Conservation (phyloP, 106 monocot species). For the Dendrobium nobile region DNA sequence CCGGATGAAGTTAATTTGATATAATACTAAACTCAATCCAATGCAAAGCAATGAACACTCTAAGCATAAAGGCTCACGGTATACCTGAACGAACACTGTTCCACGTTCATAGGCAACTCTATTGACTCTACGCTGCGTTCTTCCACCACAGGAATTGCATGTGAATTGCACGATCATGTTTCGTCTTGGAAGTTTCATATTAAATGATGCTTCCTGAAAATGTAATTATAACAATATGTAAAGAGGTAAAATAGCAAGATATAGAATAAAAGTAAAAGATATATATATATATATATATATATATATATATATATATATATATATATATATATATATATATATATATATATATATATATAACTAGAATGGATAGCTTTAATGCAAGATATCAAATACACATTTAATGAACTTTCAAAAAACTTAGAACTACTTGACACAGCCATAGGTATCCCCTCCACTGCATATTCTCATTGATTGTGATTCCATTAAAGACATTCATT, state of each 20-base stretch:
- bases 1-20: no score
- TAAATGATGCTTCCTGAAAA: slow-evolving; percentile 26
- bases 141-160: slow-evolving; percentile 40
- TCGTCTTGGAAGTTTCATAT: slow-evolving; percentile 33
- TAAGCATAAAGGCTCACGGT: neutral
- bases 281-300: no score
- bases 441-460: neutral
- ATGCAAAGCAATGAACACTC: no score
- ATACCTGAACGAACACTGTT: slow-evolving; percentile 40
- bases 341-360: neutral
- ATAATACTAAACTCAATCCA: no score
- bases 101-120: slow-evolving; percentile 36
- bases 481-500: neutral
- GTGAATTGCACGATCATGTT: slow-evolving; percentile 38
- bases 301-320: no score
- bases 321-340: neutral
- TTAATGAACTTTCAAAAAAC: neutral
- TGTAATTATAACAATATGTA: neutral
- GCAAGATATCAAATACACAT: neutral
- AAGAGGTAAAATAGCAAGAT: neutral
- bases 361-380: neutral
- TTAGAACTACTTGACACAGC: neutral
- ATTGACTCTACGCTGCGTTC: slow-evolving; percentile 29
- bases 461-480: neutral
- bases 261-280: no score